Evolutionary conservation across 257 asterid genomes (phyloP).

Genomic region (Solanum pimpinellifolium): DNA sequence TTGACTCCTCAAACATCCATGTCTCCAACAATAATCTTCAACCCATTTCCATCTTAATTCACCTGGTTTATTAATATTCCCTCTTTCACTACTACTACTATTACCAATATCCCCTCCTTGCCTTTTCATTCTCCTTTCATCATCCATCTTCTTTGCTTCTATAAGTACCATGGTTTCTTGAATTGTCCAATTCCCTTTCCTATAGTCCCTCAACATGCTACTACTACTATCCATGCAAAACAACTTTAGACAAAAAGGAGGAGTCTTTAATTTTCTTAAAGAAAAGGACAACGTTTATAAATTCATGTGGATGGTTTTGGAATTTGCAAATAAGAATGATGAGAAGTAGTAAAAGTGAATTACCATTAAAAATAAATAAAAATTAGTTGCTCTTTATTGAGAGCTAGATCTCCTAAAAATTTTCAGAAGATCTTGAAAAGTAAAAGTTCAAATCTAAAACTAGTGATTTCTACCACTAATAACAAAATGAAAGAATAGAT

Average conservation of each 20-base stretch:
- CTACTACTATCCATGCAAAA: slow-evolving; percentile 28
- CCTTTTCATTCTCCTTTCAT: slow-evolving; percentile 68
- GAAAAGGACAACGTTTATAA: not conserved
- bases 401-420: not conserved
- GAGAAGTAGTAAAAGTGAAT: not conserved
- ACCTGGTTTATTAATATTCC: slow-evolving; percentile 39
- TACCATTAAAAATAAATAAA: not conserved
- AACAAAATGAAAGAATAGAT: not conserved
- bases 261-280: not conserved
- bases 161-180: slow-evolving; percentile 80
- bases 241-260: not conserved
- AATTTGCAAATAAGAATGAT: not conserved
- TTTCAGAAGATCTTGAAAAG: slow-evolving; percentile 9
- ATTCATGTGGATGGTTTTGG: not conserved
- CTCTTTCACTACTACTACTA: slow-evolving; percentile 16
- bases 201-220: slow-evolving; percentile 48
- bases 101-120: slow-evolving; percentile 22
- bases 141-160: slow-evolving; percentile 84
- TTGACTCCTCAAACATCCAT: slow-evolving; percentile 74
- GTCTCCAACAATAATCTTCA: slow-evolving; percentile 83
- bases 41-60: slow-evolving; percentile 98
- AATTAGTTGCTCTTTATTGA: not conserved
- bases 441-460: slow-evolving; percentile 14
- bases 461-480: slow-evolving; percentile 22
- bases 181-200: slow-evolving; percentile 90